Base-by-base conservation (phyloP, 306 rosid species). In the Rosa rugosa region DNA sequence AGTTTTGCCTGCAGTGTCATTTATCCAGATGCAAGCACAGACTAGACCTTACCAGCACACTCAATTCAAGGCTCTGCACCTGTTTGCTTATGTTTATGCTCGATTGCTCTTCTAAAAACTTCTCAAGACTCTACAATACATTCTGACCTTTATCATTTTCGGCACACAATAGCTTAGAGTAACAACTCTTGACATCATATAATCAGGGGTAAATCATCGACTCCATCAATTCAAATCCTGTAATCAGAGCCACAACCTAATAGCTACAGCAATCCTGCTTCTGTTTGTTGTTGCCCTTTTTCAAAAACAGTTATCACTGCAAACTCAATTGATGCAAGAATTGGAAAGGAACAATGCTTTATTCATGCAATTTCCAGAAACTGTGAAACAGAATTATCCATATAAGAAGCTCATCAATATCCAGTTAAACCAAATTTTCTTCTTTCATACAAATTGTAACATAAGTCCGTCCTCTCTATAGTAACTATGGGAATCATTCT, bases 1-100 rank as follows among this genome's bases (percentile, higher is more conserved):
- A 57, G 9, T 3, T 12, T n/a, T n/a, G 68, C 68, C 18, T 12
- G 41, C 68, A 63, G 8, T 27, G 41, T 12, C 3, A 13, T 59
- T 11, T 31, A 63, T 34, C 41, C 69, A 63, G 20, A 67, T 20
- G 49, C 27, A 67, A 7, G 41, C 68, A 27, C 41, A 62, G 12
- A 62, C 20, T 66, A 34, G 53, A 42, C 10, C 4, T 10, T 44
- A 17, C 11, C 36, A 69, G 73, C 17, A 69, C 27, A 69, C 13
- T 44, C 54, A 44, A 23, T 5, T 69, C 54, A 44, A 69, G 41
- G 73, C 73, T 22, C 50, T 42, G 72, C 51, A 42, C 66, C 66
- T 51, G 17, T 14, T 59, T 56, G 13, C 64, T 10, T 57, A 22
- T 57, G 1, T 10, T 22, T 9, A 57, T 57, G 31, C 14, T 12